Evolutionary conservation across 2,329 filamentous ascomycete genomes (phyloP), one percentile per base, ranked within the genome.

Genomic region (Fusarium austroafricanum): DNA sequence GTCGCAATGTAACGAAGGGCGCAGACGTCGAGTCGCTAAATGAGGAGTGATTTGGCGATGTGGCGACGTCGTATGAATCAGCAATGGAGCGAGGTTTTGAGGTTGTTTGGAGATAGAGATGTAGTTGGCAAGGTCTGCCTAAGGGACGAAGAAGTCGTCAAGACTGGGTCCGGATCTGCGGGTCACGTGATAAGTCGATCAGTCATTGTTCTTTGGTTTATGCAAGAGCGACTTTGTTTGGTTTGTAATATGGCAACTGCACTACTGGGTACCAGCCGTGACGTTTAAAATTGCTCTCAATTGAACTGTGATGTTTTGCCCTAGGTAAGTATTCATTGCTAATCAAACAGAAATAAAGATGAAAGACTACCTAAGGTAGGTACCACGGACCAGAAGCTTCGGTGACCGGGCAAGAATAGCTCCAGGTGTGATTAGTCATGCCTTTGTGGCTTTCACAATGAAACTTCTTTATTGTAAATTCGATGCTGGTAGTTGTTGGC

Each of bases 121-220:
- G 61, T 60, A 66, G 72, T 68, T 73, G 71, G 61, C 66, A 73
- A 75, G 62, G 55, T 71, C 61, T 74, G 73, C 60, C 67, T 61
- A 26, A 65, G 68, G 65, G 63, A 74, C 60, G 59, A 55, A 73
- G 68, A 66, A 67, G 71, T 68, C 55, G 58, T 65, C 67, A 73
- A 73, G 73, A 73, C 74, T 76, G 73, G 75, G 73, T 73, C 72
- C 23, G 28, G 14, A 3, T 68, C 42, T 23, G 10, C 3, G 12
- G 1, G 42, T 77, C 75, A 77, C 75, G 75, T 77, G 75, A 76
- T 18, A 5, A 2, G 31, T 1, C 23, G n/a, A 37, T 40, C 39
- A 23, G 51, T 45, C 59, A 58, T 71, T 64, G 67, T 65, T 52
- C 39, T 20, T 35, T 21, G 17, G 55, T 54, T 49, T 28, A 21